Base-by-base conservation (phyloP, 495 filamentous ascomycete genomes). In the Bacidia rubella region DNA sequence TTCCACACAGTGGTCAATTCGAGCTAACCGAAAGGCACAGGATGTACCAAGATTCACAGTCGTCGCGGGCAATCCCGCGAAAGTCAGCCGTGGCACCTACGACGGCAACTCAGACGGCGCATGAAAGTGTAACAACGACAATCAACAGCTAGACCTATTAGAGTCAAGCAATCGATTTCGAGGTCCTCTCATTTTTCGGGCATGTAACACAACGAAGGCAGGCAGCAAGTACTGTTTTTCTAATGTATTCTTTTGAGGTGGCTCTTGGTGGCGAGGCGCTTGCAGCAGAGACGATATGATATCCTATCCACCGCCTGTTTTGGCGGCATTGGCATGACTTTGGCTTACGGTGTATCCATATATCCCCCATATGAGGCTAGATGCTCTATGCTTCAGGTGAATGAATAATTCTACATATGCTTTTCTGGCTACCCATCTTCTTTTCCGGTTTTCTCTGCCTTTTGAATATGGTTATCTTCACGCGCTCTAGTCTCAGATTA, bases 61-160 rank as follows among this genome's bases (percentile, higher is more conserved):
- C 26, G 81, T 77, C 9, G 72, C 71, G 43, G 81, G 81, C 45
- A 82, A 83, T 57, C 80, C 81, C 26, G 77, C 80, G 22, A 72
- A 70, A 57, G 71, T 81, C 22, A 73, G 74, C 27, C 70, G 76
- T 32, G 76, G 75, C 17, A 69, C 78, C 49, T 74, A 73, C 51
- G 60, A 62, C 22, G 60, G 60, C 15, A 62, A 55, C 35, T 53
- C 50, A 17, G 59, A 62, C 29, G 29, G 29, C 29, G 7, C 29
- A 15, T 35, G 29, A 35, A 1, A 25, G 41, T 9, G 41, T 7
- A 17, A 39, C 35, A 39, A 39, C n/a, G 35, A 10, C 35, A 39
- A 39, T 39, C 35, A 39, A 39, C 10, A 10, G 10, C 35, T n/a
- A 39, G 10, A n/a, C 10, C 35, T n/a, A n/a, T n/a, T n/a, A n/a